Evolutionary conservation across 2,329 filamentous ascomycete genomes (phyloP).

Genomic region (Aspergillus novoparasiticus): DNA sequence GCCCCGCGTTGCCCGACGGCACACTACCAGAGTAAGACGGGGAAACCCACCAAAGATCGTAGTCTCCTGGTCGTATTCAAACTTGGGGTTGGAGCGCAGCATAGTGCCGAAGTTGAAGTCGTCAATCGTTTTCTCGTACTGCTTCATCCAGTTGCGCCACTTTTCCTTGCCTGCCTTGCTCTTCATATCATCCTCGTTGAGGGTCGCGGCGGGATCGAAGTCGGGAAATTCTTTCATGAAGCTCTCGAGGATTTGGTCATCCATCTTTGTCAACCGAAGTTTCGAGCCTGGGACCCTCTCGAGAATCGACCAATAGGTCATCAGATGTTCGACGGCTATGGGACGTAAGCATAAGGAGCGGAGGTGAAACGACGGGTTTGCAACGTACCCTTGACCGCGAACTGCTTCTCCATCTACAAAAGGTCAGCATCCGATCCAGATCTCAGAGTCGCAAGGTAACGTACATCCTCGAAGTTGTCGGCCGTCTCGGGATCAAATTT

Average conservation of each 20-base stretch:
- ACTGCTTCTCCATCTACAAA: slow-evolving; percentile 93
- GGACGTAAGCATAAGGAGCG: slow-evolving; percentile 14
- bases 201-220: slow-evolving; percentile 77
- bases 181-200: slow-evolving; percentile 96
- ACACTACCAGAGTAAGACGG: neutral
- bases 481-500: slow-evolving; percentile 62
- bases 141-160: slow-evolving; percentile 93
- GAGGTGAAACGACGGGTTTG: neutral
- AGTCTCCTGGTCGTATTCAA: slow-evolving; percentile 82
- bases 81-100: slow-evolving; percentile 74
- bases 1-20: neutral
- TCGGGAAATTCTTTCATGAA: slow-evolving; percentile 88
- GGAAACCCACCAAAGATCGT: slow-evolving; percentile 79
- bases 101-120: slow-evolving; percentile 99
- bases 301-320: slow-evolving; percentile 95
- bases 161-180: slow-evolving; percentile 91
- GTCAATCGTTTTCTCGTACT: slow-evolving; percentile 91
- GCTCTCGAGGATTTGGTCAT: slow-evolving; percentile 92
- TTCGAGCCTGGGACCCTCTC: slow-evolving; percentile 87
- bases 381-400: slow-evolving; percentile 82
- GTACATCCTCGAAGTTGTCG: slow-evolving; percentile 70
- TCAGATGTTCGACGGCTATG: slow-evolving; percentile 84
- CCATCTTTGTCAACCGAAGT: slow-evolving; percentile 87
- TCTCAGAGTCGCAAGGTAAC: slow-evolving; percentile 32
- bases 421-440: slow-evolving; percentile 18